These are phyloP conservation scores for Phaeotremella skinneri DNA, from an alignment of 768 basidiomycete genomes.

Conservation along the genomic window DNA sequence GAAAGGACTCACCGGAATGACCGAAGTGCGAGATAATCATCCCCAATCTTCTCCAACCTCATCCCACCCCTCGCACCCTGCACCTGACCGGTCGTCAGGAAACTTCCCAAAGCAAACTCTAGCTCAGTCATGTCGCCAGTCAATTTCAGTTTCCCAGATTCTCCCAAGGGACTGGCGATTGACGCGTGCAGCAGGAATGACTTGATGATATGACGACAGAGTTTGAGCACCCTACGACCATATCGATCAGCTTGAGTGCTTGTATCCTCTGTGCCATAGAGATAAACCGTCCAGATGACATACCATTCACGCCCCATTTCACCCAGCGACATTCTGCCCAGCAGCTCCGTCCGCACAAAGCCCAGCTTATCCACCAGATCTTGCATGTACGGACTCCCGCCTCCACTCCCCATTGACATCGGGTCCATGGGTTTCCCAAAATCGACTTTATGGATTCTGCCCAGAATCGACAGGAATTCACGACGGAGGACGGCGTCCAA, in stretches of 20 bases:
- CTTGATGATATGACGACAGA: slow-evolving; percentile 75
- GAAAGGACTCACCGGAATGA: slow-evolving; percentile 70
- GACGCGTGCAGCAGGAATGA: slow-evolving; percentile 92
- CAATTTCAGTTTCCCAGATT: slow-evolving; percentile 88
- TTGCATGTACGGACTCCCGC: slow-evolving; percentile 82
- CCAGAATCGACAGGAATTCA: slow-evolving; percentile 73
- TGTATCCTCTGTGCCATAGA: slow-evolving; percentile 2
- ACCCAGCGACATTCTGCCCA: slow-evolving; percentile 68
- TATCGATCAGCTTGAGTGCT: not conserved
- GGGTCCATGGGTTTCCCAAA: slow-evolving; percentile 71
- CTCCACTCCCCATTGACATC: slow-evolving; percentile 53
- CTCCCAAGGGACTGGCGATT: slow-evolving; percentile 84
- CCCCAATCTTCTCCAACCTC: slow-evolving; percentile 72
- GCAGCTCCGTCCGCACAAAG: slow-evolving; percentile 74
- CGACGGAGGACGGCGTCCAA: slow-evolving; percentile 60
- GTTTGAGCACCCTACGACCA: slow-evolving; percentile 31
- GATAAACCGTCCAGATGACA: slow-evolving; percentile 21
- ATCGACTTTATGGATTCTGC: slow-evolving; percentile 77
- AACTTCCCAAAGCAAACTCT: slow-evolving; percentile 84
- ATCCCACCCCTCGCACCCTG: slow-evolving; percentile 60
- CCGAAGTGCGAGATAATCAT: slow-evolving; percentile 79
- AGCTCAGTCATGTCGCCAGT: slow-evolving; percentile 95
- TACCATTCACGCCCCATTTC: slow-evolving; percentile 75
- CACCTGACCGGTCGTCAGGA: slow-evolving; percentile 57
- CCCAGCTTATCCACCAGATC: slow-evolving; percentile 82